These are phyloP conservation scores for Diaporthe destruens DNA, from an alignment of 2,329 filamentous ascomycete genomes.

Conservation along the genomic window DNA sequence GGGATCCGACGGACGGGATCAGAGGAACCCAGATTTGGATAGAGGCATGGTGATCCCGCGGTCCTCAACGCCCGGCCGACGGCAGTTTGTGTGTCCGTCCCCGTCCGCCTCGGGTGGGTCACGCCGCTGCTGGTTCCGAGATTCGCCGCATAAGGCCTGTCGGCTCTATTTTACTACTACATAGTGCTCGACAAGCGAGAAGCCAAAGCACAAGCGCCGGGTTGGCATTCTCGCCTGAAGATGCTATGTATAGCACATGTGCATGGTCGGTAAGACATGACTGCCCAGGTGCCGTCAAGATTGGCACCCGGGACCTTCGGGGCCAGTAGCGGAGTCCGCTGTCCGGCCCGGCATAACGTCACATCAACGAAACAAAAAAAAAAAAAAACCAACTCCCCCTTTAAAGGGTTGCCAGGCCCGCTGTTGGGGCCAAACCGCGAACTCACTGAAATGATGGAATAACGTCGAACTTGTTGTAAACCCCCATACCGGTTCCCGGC, in stretches of 20 bases:
- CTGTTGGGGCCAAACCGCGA: neutral
- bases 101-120: slow-evolving; percentile 20
- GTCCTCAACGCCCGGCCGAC: slow-evolving; percentile 1
- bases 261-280: too few species aligned
- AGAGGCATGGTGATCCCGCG: slow-evolving; percentile 3
- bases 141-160: slow-evolving; percentile 9
- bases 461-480: neutral
- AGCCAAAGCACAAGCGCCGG: neutral
- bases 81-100: slow-evolving; percentile 1
- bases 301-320: slow-evolving; percentile 18
- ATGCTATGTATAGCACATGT: slow-evolving; percentile 6
- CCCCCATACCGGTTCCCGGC: neutral
- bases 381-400: slow-evolving; percentile 17
- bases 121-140: slow-evolving; percentile 17
- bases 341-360: slow-evolving; percentile 29
- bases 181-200: neutral
- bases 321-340: slow-evolving; percentile 17
- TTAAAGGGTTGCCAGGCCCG: slow-evolving; percentile 6
- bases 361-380: slow-evolving; percentile 31
- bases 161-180: neutral
- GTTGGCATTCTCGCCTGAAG: neutral
- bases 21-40: neutral
- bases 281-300: too few species aligned
- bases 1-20: neutral
- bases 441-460: slow-evolving; percentile 1